phyloP scores from a whole-genome alignment of 352 stramenopile species.

The Phytophthora sp. region DNA sequence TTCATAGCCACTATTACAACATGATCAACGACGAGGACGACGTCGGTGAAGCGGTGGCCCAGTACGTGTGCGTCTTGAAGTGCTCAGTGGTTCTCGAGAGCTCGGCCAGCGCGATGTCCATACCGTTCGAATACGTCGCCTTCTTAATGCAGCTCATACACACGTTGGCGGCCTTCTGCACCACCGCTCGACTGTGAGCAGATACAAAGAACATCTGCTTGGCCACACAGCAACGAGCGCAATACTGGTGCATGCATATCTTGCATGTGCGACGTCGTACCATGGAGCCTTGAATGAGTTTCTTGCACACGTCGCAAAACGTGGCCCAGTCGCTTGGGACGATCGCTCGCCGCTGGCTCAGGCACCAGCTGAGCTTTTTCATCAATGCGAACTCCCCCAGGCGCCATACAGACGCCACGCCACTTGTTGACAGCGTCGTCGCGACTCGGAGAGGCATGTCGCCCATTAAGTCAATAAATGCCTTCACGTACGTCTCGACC shows the following conservation, averaged over 20 bases:
- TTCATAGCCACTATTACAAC: slow-evolving; percentile 4
- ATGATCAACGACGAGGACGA: slow-evolving; percentile 31
- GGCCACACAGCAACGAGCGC: slow-evolving; percentile 35
- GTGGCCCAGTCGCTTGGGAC: slow-evolving; percentile 1
- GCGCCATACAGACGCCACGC: slow-evolving; percentile 44
- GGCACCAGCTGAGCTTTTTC: slow-evolving; percentile 43
- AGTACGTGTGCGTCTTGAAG: slow-evolving; percentile 28
- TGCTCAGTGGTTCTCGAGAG: slow-evolving; percentile 15
- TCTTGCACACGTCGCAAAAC: slow-evolving; percentile 30
- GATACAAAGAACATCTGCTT: slow-evolving; percentile 45
- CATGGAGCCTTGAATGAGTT: slow-evolving; percentile 27
- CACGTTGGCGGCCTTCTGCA: slow-evolving; percentile 28
- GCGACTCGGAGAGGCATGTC: slow-evolving; percentile 43
- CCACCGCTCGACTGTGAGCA: slow-evolving; percentile 19
- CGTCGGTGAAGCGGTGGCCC: slow-evolving; percentile 20
- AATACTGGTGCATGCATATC: slow-evolving; percentile 34
- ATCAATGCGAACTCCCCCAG: slow-evolving; percentile 38
- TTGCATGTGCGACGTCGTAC: slow-evolving; percentile 36
- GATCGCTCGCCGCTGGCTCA: slow-evolving; percentile 25
- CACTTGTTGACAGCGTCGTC: slow-evolving; percentile 35
- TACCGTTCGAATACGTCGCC: slow-evolving; percentile 21
- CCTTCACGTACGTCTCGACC: slow-evolving; percentile 51
- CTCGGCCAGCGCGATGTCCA: slow-evolving; percentile 35
- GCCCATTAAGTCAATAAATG: slow-evolving; percentile 44
- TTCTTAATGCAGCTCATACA: slow-evolving; percentile 35